Conservation (phyloP, 352 stramenopile species). For the Phytopythium ostracodes region DNA sequence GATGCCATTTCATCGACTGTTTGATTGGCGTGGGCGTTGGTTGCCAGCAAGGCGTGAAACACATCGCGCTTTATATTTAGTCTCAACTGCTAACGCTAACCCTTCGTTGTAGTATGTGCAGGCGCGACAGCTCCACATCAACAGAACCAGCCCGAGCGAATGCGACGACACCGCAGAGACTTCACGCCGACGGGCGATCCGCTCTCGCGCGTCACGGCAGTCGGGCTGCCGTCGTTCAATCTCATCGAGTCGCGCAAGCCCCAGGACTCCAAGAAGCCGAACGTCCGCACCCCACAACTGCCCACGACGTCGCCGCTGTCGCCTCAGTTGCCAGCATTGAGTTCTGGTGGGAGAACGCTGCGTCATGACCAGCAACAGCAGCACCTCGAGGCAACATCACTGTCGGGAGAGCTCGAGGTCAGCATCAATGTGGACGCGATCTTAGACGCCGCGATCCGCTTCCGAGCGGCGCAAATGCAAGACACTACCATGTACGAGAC, state of each 20-base stretch:
- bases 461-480: conserved; percentile 14
- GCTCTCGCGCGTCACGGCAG: conserved; percentile 20
- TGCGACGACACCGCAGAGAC: neutral
- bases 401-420: neutral
- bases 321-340: neutral
- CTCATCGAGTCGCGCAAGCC: conserved; percentile 38
- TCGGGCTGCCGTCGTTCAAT: conserved; percentile 59
- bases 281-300: neutral
- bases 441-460: conserved; percentile 14
- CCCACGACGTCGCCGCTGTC: neutral
- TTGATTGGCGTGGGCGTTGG: neutral
- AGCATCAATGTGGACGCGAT: conserved; percentile 14
- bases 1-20: neutral
- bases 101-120: neutral
- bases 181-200: neutral
- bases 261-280: conserved; percentile 5
- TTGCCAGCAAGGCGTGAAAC: neutral
- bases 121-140: neutral
- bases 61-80: conserved; percentile 1
- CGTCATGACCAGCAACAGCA: neutral
- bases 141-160: neutral
- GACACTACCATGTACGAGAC: conserved; percentile 17
- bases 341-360: neutral
- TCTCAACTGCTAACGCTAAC: neutral
- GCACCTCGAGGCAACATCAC: neutral